Base-by-base conservation (phyloP, 495 filamentous ascomycete genomes). In the Aspergillus steynii region DNA sequence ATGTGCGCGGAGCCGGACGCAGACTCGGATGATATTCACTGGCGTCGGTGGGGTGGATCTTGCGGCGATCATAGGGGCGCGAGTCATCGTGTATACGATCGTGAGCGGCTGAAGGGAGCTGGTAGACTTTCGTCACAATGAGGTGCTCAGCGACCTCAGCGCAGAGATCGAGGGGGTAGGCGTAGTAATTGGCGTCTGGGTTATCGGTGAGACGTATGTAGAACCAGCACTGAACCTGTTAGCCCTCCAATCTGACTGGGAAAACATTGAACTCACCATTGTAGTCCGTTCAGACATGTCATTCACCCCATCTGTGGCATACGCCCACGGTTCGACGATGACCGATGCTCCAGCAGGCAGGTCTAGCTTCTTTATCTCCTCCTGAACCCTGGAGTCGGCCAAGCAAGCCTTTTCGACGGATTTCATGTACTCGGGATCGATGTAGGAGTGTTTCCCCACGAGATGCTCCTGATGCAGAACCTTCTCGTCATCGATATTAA, bases 1-100 rank as follows among this genome's bases (percentile, higher is more conserved):
- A 82, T 53, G 77, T 82, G 34, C 80, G 74, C 6, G 89, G 67
- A 2, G 56, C 25, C 10, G 68, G 59, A 14, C 61, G 54, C 85
- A 89, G 67, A 61, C 90, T 85, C 2, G 71, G 71, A 54, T 68
- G 84, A 64, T 94, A 95, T 70, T 95, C 91, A 66, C 71, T 92
- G 75, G 61, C 26, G 12, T 29, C 58, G 0, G 71, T 55, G 1
- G 65, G 85, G 79, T 61, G 89, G 72, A 69, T 81, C 48, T 74
- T 69, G 29, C 62, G 26, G 7, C 48, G 60, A 26, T 78, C 74
- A 54, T 62, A 74, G 0, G 68, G 70, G 6, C 55, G 47, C 8
- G 59, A 49, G 34, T 68, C 34, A 6, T 65, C 53, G 8, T 60
- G 57, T 12, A 68, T 61, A 3, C 55, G 42, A 26, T 81, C 76